phyloP scores from a whole-genome alignment of 2,329 filamentous ascomycete genomes.

The Cladophialophora bantiana region DNA sequence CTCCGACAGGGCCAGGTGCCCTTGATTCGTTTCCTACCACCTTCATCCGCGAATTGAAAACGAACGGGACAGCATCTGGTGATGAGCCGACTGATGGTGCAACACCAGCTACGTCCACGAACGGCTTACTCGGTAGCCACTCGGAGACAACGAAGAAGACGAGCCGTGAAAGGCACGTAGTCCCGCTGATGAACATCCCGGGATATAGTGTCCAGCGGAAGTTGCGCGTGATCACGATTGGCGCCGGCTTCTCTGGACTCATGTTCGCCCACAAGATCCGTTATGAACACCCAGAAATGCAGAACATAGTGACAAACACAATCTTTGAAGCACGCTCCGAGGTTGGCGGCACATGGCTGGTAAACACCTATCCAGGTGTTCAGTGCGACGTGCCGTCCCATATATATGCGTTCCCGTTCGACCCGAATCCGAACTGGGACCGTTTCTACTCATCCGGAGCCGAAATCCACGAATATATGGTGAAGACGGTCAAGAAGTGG shows the following conservation, averaged over 20 bases:
- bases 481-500: constrained; percentile 49
- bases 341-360: constrained; percentile 53
- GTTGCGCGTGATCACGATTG: constrained; percentile 38
- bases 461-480: constrained; percentile 54
- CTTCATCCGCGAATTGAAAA: not conserved
- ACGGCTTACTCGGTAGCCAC: not conserved
- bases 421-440: constrained; percentile 53
- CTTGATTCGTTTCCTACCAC: no score
- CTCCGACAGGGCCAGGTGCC: no score
- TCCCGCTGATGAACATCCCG: constrained; percentile 33
- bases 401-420: constrained; percentile 43
- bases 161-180: not conserved
- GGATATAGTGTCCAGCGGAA: constrained; percentile 26
- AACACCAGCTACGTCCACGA: not conserved
- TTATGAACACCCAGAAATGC: constrained; percentile 44
- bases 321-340: constrained; percentile 53
- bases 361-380: constrained; percentile 52
- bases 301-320: constrained; percentile 46
- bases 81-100: no score
- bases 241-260: constrained; percentile 46
- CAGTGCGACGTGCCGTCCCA: constrained; percentile 69
- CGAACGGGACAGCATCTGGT: not conserved
- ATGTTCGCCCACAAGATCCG: constrained; percentile 51
- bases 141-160: constrained; percentile 24
- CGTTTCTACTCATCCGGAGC: constrained; percentile 50